Base-by-base conservation (phyloP, 1,284 basidiomycete genomes). In the Ganoderma leucocontextum region DNA sequence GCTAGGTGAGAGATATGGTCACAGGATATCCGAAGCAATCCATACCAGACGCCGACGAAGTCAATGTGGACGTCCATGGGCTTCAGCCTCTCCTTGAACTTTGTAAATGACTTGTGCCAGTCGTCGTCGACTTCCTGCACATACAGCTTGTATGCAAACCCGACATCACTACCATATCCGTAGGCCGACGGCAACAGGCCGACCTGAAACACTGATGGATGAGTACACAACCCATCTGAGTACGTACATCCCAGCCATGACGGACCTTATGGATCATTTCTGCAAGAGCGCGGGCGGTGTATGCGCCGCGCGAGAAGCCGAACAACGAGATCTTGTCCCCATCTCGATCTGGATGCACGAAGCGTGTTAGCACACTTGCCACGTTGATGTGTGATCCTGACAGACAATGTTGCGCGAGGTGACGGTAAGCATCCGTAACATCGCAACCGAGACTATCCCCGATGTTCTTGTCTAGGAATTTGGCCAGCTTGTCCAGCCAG, bases 301-400 rank as follows among this genome's bases (percentile, higher is more conserved):
- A 90, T 47, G 89, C 89, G 1, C 90, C 90, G 3, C 90, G 84
- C 17, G 87, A 90, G 77, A 91, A 92, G 6, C 87, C 87, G 71
- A 89, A 88, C 12, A 88, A 79, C 69, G 85, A 86, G 35, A 87
- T 87, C 65, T 84, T 83, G 74, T 88, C 87, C 7, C 83, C 83
- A 17, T 79, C 78, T 33, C 77, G 65, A 69, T 81, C 78, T 86
- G 79, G 22, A 39, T 39, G 39, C 39, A 8, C 39, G 13, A 10
- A 8, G 39, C 13, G 13, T 13, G 39, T 39, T 10, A 2, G 39
- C 39, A 13, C 39, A 10, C 39, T 39, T 29, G 29, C 29, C 29
- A 29, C 1, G 39, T 39, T 10, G 39, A 13, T 39, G 39, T 39
- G 39, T 13, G 39, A 39, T 39, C 9, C 13, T 10, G 39, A 77